Evolutionary conservation across 331 rosid genomes (phyloP), one percentile per base, ranked within the genome.

Genomic region (Quercus tomentella): DNA sequence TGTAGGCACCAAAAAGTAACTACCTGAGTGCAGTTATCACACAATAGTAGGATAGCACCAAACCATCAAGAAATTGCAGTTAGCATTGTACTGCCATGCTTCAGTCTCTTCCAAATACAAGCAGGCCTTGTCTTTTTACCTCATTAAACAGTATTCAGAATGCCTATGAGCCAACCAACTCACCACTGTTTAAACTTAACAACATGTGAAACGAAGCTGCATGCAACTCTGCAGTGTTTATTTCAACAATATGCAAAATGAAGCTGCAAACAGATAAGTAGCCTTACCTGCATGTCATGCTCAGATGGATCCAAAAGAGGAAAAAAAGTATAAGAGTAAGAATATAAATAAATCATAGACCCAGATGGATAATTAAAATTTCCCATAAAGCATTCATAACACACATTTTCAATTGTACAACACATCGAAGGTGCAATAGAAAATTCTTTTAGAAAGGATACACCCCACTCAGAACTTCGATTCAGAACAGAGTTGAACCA

Each of bases 401-500:
- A 54, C 45, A 41, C 52, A 41, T 35, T 66, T 17, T 63, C 71
- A 55, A 73, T 21, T 75, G 51, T 70, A 81, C 20, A 74, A 74
- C 52, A 21, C 56, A 26, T 25, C 20, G 30, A 52, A 45, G 68
- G 56, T 49, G 26, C 56, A 77, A 77, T 4, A 75, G 30, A 69
- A 20, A 79, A 23, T 4, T 7, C 14, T n/a, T 25, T 41, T 52
- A 62, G 14, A 15, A 77, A 87, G 99, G 99, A 95, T 95, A 95
- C 99, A 23, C 99, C 99, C 99, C 99, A 95, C 66, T 90, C 94
- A 61, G 98, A 91, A 86, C 99, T 95, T 84, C 90, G 93, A 90
- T 95, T 95, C 63, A 90, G 89, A 72, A 93, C 92, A 74, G 97
- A 93, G 89, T 95, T 95, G 88, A 95, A 95, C 98, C 98, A 95